These are phyloP conservation scores for Lepidopterella palustris DNA, from an alignment of 495 filamentous ascomycete genomes.

Conservation along the genomic window DNA sequence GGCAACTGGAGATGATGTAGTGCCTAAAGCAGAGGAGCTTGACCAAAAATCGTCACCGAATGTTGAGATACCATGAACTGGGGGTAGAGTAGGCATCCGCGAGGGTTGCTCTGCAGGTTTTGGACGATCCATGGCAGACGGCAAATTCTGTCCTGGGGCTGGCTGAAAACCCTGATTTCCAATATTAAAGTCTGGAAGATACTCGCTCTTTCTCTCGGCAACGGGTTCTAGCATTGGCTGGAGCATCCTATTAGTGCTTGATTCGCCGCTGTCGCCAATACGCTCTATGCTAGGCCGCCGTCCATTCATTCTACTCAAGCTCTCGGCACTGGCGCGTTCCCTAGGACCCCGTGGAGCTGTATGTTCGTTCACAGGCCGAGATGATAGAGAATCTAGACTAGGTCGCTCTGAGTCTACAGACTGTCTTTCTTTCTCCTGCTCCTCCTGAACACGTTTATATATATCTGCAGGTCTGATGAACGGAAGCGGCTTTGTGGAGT, in stretches of 20 bases:
- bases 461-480: slow-evolving; percentile 75
- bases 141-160: not conserved
- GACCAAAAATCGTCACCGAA: slow-evolving; percentile 32
- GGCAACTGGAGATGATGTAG: not conserved
- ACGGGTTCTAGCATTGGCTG: slow-evolving; percentile 46
- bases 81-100: slow-evolving; percentile 8
- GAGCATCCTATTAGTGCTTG: slow-evolving; percentile 17
- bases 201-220: slow-evolving; percentile 53
- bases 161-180: not conserved
- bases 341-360: slow-evolving; percentile 11
- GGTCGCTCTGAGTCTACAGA: slow-evolving; percentile 45
- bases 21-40: not conserved
- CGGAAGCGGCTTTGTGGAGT: slow-evolving; percentile 46
- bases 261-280: slow-evolving; percentile 31
- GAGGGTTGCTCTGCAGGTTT: not conserved
- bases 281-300: slow-evolving; percentile 28
- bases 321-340: slow-evolving; percentile 21
- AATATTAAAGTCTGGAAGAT: slow-evolving; percentile 33
- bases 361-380: slow-evolving; percentile 12
- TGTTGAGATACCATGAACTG: slow-evolving; percentile 14
- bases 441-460: slow-evolving; percentile 66
- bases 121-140: slow-evolving; percentile 18
- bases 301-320: not conserved
- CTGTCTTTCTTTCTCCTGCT: slow-evolving; percentile 50
- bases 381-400: slow-evolving; percentile 32